These are phyloP conservation scores for Sindora glabra DNA, from an alignment of 306 rosid genomes.

Conservation along the genomic window DNA sequence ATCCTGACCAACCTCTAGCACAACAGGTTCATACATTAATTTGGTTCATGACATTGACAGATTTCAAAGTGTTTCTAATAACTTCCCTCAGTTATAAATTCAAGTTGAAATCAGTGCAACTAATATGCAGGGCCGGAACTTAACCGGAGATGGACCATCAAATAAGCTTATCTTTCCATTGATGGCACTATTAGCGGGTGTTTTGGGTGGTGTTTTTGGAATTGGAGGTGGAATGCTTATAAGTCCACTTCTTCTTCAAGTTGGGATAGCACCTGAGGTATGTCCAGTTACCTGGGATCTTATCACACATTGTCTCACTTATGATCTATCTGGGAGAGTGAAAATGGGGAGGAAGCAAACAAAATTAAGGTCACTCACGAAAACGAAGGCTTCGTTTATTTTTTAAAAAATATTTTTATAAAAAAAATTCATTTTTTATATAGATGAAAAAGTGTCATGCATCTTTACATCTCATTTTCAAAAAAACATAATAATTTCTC, in stretches of 20 bases:
- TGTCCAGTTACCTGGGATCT: background rate
- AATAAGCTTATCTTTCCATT: slow-evolving; percentile 54
- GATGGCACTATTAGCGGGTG: slow-evolving; percentile 71
- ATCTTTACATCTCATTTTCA: no score
- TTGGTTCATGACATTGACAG: background rate
- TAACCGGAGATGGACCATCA: slow-evolving; percentile 19
- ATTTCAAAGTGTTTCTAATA: background rate
- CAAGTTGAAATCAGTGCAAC: background rate
- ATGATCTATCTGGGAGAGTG: no score
- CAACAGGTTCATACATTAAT: slow-evolving; percentile 43
- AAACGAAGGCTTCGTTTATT: no score
- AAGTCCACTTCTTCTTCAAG: slow-evolving; percentile 86
- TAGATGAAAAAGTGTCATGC: no score
- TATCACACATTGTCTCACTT: no score
- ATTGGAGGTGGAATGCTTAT: slow-evolving; percentile 95
- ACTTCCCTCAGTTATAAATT: background rate
- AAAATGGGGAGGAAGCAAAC: no score
- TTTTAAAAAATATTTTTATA: no score
- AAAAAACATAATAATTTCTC: no score
- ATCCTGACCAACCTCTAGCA: slow-evolving; percentile 27
- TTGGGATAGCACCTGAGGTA: slow-evolving; percentile 77
- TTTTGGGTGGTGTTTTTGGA: slow-evolving; percentile 81
- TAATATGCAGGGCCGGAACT: slow-evolving; percentile 27
- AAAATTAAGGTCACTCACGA: no score
- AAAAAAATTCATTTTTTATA: no score